These are phyloP conservation scores for Melanogaster broomeanus DNA, from an alignment of 768 basidiomycete species.

Conservation along the genomic window DNA sequence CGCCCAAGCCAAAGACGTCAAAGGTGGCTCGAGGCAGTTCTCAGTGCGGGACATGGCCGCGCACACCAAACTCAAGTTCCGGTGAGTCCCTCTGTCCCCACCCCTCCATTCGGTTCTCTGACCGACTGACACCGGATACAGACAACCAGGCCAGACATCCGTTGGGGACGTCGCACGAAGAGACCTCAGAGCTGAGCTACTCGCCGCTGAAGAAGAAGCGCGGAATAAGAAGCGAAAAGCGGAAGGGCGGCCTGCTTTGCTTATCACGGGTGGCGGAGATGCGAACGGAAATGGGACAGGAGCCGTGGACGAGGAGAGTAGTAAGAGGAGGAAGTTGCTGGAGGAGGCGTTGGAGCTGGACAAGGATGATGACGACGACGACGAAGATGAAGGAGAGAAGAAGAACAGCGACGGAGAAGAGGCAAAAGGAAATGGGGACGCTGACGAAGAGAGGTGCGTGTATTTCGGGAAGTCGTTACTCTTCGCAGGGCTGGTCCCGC, in stretches of 20 bases:
- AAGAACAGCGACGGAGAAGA: slow-evolving; percentile 36
- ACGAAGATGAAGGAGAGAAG: slow-evolving; percentile 48
- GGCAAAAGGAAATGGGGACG: slow-evolving; percentile 40
- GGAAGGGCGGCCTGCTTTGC: slow-evolving; percentile 55
- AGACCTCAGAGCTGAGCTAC: slow-evolving; percentile 82
- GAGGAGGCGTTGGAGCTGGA: slow-evolving; percentile 88
- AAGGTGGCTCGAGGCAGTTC: slow-evolving; percentile 89
- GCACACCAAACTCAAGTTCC: slow-evolving; percentile 98
- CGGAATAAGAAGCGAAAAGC: slow-evolving; percentile 91
- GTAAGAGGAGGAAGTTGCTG: slow-evolving; percentile 84
- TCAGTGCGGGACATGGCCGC: slow-evolving; percentile 93
- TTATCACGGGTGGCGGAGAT: slow-evolving; percentile 37
- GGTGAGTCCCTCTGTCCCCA: slow-evolving; percentile 45
- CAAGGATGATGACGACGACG: slow-evolving; percentile 85
- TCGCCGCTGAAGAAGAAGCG: slow-evolving; percentile 85
- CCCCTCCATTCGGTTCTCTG: not conserved
- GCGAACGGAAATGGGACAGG: slow-evolving; percentile 23
- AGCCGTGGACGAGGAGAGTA: slow-evolving; percentile 63
- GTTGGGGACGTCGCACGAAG: slow-evolving; percentile 70
- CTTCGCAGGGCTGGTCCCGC: too few relatives aligned
- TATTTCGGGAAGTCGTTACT: too few relatives aligned
- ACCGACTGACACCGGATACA: slow-evolving; percentile 22
- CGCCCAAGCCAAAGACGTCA: slow-evolving; percentile 89
- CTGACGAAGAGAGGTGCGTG: slow-evolving; percentile 49
- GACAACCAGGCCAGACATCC: slow-evolving; percentile 91